Conservation (phyloP, 1,284 basidiomycete species). For the Pterulicium gracile region DNA sequence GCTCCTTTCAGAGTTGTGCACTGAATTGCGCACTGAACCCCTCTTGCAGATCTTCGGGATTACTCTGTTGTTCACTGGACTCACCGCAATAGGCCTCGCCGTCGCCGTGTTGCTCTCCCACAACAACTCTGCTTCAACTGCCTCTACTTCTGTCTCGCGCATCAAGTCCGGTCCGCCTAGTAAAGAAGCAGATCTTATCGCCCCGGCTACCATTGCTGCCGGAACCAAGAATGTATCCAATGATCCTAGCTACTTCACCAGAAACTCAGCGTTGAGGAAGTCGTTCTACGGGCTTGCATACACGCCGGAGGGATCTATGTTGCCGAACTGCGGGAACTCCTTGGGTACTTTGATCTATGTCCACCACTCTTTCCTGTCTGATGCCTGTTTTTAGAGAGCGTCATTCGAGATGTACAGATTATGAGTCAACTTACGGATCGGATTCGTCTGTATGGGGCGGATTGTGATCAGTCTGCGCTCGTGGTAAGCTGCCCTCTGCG, state of each 20-base stretch:
- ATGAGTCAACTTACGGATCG: slow-evolving; percentile 11
- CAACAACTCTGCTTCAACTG: slow-evolving; percentile 19
- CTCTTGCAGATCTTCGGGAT: slow-evolving; percentile 33
- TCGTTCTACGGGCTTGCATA: slow-evolving; percentile 45
- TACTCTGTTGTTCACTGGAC: slow-evolving; percentile 26
- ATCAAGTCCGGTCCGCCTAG: no score
- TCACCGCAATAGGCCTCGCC: slow-evolving; percentile 38
- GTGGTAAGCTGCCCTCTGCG: slow-evolving; percentile 24
- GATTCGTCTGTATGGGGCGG: slow-evolving; percentile 47
- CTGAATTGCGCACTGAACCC: slow-evolving; percentile 1
- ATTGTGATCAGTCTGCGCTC: slow-evolving; percentile 46
- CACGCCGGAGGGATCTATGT: slow-evolving; percentile 45
- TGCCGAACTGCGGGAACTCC: slow-evolving; percentile 34
- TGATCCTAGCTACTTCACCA: slow-evolving; percentile 45
- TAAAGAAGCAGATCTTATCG: no score
- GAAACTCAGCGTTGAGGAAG: slow-evolving; percentile 40
- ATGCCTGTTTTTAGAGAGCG: slow-evolving; percentile 24
- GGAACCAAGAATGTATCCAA: no score
- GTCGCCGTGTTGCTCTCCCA: slow-evolving; percentile 46
- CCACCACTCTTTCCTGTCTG: slow-evolving; percentile 30
- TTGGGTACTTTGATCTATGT: slow-evolving; percentile 20
- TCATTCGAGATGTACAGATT: slow-evolving; percentile 38
- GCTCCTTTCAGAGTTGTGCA: not conserved
- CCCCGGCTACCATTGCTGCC: no score
- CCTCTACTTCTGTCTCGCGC: slow-evolving; percentile 12